These are phyloP conservation scores for Candida oleophila DNA, from an alignment of 805 yeast genomes.

Conservation along the genomic window DNA sequence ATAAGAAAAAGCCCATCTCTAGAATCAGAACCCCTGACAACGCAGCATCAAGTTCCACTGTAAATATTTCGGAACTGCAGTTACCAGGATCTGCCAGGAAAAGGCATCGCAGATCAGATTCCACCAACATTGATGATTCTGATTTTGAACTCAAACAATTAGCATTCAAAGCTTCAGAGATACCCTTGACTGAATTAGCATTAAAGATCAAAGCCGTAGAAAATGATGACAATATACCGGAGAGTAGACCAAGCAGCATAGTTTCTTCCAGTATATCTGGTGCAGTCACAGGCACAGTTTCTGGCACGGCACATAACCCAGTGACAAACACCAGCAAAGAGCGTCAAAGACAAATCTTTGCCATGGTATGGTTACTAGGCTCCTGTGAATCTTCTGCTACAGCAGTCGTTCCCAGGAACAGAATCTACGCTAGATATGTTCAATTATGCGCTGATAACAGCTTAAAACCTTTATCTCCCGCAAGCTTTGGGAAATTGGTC, in stretches of 20 bases:
- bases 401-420: conserved; percentile 42
- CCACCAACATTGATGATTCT: background rate
- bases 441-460: conserved; percentile 36
- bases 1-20: conserved; percentile 4
- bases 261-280: background rate
- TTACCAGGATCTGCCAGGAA: conserved; percentile 1
- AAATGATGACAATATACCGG: conserved; percentile 15
- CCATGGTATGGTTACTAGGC: conserved; percentile 75
- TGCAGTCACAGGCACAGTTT: conserved; percentile 4
- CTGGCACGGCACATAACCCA: background rate
- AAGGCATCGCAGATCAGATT: conserved; percentile 1
- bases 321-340: conserved; percentile 33
- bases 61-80: conserved; percentile 1
- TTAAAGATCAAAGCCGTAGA: conserved; percentile 45
- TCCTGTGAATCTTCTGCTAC: conserved; percentile 53
- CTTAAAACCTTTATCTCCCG: conserved; percentile 67
- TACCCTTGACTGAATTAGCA: conserved; percentile 45
- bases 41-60: conserved; percentile 2
- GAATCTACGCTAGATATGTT: conserved; percentile 42
- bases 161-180: conserved; percentile 30
- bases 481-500: conserved; percentile 76
- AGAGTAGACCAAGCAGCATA: conserved; percentile 3
- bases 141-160: conserved; percentile 30
- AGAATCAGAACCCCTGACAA: conserved; percentile 9
- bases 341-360: conserved; percentile 73